These are phyloP conservation scores for Schizophyllum amplum DNA, from an alignment of 1,284 basidiomycete species.

Conservation along the genomic window DNA sequence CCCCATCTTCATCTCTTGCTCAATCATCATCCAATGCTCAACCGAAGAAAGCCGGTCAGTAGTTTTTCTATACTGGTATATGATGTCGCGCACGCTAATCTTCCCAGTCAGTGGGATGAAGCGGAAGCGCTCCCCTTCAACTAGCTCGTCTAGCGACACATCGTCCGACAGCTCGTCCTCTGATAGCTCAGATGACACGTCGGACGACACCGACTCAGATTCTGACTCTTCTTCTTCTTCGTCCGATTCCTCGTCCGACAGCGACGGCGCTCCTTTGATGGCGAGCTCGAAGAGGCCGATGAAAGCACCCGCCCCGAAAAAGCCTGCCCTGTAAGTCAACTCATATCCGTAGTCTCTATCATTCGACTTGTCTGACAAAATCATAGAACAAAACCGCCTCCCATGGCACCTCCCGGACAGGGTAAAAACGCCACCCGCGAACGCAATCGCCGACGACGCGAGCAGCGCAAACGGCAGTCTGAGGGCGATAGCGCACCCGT, in stretches of 20 bases:
- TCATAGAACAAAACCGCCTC: background rate
- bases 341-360: background rate
- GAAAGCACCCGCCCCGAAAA: background rate
- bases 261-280: background rate
- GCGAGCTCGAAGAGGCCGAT: background rate
- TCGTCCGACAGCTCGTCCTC: background rate
- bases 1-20: background rate
- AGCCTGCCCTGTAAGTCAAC: background rate
- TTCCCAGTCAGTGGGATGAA: background rate
- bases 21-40: background rate
- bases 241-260: conserved; percentile 2
- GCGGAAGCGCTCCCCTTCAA: background rate
- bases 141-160: background rate
- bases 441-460: conserved; percentile 58
- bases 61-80: background rate
- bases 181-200: background rate
- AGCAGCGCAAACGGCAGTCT: conserved; percentile 28
- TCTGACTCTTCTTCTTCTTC: conserved; percentile 5
- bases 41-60: background rate
- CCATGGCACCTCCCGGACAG: conserved; percentile 48
- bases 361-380: too few species aligned
- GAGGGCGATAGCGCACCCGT: conserved; percentile 10
- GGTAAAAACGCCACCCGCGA: conserved; percentile 61
- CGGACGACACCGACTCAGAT: background rate
- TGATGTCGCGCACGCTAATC: background rate